Evolutionary conservation across 257 asterid species (phyloP), one percentile per base, ranked within the genome.

Genomic region (Nicotiana knightiana): DNA sequence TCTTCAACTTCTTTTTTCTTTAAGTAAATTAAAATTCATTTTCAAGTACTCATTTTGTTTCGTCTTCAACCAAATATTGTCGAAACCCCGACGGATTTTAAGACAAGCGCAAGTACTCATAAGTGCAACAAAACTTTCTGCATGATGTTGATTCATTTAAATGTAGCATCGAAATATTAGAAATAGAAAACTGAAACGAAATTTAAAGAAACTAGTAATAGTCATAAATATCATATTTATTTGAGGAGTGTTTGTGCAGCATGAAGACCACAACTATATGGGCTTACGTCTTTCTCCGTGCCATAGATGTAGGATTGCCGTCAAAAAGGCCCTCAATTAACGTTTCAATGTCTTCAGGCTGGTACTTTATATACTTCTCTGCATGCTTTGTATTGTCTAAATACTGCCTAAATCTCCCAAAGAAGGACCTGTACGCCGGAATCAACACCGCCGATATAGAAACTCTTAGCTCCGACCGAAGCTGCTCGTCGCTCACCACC

Each of bases 401-500:
- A 37, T 87, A 82, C n/a, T 91, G 98, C 51, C 84, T 85, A 88
- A 92, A 93, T 82, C 98, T 84, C 73, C 97, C 98, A 0, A 92
- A 82, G 61, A 95, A 95, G 0, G 97, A 86, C 1, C 99, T 90
- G 85, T 95, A 95, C 0, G 98, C 98, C 59, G 99, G 98, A 9
- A 95, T 89, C 8, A 95, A 86, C 48, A 95, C 92, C 11, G 95
- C 90, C 0, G 97, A 88, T 66, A 95, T 85, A 0, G 98, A 91
- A 30, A 93, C 92, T 77, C 96, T 68, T 0, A 95, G 97, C 93
- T 95, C 97, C 83, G 99, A 92, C 26, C 89, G 93, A n/a, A 95
- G 97, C 87, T 95, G 98, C 83, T 89, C 97, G 46, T 95, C 99
- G 79, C 93, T 90, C 4, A 93, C 95, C 55, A 95, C 90, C 98